A percentile compares a stretch with the other conserved stretches of the same genome.
phyloP scores from a whole-genome alignment of 805 yeast species.

The Groenewaldozyma salmanticensis region DNA sequence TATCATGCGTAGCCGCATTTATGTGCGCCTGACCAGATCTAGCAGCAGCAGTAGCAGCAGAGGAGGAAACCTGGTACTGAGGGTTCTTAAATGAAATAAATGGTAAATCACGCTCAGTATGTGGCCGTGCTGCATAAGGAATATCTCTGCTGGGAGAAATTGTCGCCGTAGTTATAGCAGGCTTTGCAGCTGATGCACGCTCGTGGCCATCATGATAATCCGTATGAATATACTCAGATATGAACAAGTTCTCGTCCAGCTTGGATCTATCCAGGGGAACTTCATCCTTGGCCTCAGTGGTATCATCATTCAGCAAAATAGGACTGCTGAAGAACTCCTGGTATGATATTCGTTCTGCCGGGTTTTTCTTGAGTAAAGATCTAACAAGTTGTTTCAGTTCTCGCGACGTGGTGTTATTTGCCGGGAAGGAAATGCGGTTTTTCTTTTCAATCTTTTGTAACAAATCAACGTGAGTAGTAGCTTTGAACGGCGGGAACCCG shows the following conservation, averaged over 20 bases:
- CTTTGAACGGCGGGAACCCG: constrained; percentile 94
- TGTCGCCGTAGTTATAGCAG: constrained; percentile 2
- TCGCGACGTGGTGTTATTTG: constrained; percentile 48
- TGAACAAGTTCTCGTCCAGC: constrained; percentile 70
- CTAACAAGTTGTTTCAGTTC: constrained; percentile 63
- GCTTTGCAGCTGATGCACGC: constrained; percentile 2
- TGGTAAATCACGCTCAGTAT: not conserved
- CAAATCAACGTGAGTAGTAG: constrained; percentile 88
- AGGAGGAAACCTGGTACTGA: not conserved
- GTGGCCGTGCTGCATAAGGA: not conserved
- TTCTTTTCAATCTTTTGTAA: constrained; percentile 76
- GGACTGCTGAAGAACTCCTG: constrained; percentile 77
- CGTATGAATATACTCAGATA: constrained; percentile 59
- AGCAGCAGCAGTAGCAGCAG: too few relatives aligned
- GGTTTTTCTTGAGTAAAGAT: constrained; percentile 69
- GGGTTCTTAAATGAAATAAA: not conserved
- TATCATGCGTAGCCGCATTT: not conserved
- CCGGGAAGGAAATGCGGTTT: constrained; percentile 75
- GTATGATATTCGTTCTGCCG: constrained; percentile 81
- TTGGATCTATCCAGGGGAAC: constrained; percentile 57
- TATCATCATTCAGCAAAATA: constrained; percentile 42
- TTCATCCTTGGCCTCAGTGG: constrained; percentile 27
- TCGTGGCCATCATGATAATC: not conserved
- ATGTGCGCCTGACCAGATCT: too few relatives aligned
- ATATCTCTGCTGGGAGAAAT: constrained; percentile 1